These are phyloP conservation scores for Murraya koenigii DNA, from an alignment of 345 rosid species.

Conservation along the genomic window DNA sequence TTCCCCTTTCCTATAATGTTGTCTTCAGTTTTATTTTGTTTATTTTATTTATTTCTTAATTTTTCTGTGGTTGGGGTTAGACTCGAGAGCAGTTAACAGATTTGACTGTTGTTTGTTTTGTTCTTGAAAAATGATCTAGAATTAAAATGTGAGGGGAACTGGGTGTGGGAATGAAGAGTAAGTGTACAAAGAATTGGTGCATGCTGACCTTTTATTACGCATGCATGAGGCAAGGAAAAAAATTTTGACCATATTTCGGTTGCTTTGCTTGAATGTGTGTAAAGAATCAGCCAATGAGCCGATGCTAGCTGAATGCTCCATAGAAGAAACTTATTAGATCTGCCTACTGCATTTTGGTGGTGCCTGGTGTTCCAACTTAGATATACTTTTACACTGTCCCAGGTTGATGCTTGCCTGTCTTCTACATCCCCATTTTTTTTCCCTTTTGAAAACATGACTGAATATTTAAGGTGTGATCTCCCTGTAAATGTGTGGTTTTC, in stretches of 20 bases:
- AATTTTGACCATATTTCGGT: background rate
- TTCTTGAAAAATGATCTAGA: conserved; percentile 24
- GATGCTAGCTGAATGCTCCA: background rate
- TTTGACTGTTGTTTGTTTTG: background rate
- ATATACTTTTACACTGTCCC: background rate
- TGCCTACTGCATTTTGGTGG: background rate
- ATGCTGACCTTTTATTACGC: conserved; percentile 41
- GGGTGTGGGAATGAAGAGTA: background rate
- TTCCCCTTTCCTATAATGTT: background rate
- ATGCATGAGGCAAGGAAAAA: conserved; percentile 20
- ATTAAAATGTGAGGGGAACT: background rate
- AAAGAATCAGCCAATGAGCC: background rate
- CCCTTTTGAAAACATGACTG: background rate
- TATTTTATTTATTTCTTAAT: background rate
- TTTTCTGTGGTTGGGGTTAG: background rate
- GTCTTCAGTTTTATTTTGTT: conserved; percentile 10
- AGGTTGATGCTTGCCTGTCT: background rate
- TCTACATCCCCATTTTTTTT: background rate
- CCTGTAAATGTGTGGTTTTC: background rate
- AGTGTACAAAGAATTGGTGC: conserved; percentile 19
- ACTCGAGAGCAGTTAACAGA: background rate
- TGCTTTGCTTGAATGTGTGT: conserved; percentile 1
- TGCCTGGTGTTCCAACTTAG: background rate
- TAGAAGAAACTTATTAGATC: background rate
- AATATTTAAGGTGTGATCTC: background rate